These are phyloP conservation scores for Termitomyces sp. DNA, from an alignment of 768 basidiomycete species.

Conservation along the genomic window DNA sequence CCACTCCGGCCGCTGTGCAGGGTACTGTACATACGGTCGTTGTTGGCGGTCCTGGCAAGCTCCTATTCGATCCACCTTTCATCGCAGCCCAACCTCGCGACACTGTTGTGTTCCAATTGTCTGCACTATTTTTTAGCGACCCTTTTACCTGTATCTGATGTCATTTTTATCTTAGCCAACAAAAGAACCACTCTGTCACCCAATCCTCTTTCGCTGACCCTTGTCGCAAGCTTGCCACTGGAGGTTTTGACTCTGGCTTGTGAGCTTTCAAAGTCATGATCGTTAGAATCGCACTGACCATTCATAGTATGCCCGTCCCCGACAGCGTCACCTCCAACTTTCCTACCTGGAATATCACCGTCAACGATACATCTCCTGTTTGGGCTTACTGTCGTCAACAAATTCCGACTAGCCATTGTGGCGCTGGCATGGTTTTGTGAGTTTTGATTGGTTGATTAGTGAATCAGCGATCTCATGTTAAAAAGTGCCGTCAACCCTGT, in stretches of 20 bases:
- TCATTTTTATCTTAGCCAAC: conserved; percentile 33
- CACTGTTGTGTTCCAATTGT: conserved; percentile 59
- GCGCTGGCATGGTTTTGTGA: conserved; percentile 53
- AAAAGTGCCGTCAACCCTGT: conserved; percentile 54
- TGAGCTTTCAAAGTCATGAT: conserved; percentile 21
- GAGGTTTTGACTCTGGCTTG: conserved; percentile 59
- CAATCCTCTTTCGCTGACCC: conserved; percentile 61
- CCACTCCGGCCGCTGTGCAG: conserved; percentile 45
- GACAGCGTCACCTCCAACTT: conserved; percentile 35
- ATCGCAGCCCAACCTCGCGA: conserved; percentile 51
- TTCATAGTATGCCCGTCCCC: conserved; percentile 34
- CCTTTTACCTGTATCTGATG: not conserved
- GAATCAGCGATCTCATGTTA: not conserved
- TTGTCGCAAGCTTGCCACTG: conserved; percentile 41
- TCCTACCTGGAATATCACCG: conserved; percentile 54
- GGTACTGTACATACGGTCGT: conserved; percentile 49
- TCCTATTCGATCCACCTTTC: conserved; percentile 48
- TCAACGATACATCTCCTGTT: conserved; percentile 54
- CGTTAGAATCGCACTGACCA: not conserved
- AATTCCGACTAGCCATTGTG: conserved; percentile 38
- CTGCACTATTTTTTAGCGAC: conserved; percentile 15
- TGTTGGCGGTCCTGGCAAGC: conserved; percentile 47
- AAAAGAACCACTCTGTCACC: conserved; percentile 67
- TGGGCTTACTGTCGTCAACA: conserved; percentile 51
- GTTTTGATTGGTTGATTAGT: conserved; percentile 11